Evolutionary conservation across 176 grass and related monocot genomes (phyloP).

Genomic region (Ampelocalamus luodianensis): DNA sequence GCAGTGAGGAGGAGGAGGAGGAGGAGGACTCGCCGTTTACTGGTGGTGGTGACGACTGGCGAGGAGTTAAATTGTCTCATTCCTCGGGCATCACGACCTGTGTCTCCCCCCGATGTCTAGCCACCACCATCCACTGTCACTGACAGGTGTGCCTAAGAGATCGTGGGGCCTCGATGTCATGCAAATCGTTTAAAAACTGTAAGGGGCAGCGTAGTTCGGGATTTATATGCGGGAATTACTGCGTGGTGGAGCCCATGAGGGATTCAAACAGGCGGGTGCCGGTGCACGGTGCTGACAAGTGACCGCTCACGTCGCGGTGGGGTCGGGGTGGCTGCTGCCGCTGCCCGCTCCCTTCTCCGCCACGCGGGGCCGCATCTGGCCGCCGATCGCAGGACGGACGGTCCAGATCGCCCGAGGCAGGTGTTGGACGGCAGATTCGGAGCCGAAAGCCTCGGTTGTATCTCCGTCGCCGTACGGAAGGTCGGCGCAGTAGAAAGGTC

Average conservation of each 20-base stretch:
- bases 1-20: neutral
- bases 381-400: neutral
- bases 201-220: neutral
- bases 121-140: accelerated
- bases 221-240: conserved; percentile 24
- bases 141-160: accelerated
- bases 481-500: conserved; percentile 50
- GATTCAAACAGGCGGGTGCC: conserved; percentile 54
- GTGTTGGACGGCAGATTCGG: conserved; percentile 49
- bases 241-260: conserved; percentile 10
- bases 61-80: conserved; percentile 57
- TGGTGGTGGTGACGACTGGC: conserved; percentile 31
- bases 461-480: conserved; percentile 49
- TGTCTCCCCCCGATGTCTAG: too few species aligned
- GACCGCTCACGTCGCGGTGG: conserved; percentile 49
- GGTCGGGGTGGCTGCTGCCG: conserved; percentile 6
- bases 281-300: conserved; percentile 39
- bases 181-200: accelerated
- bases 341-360: neutral
- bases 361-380: conserved; percentile 1
- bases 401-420: neutral
- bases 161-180: neutral
- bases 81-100: conserved; percentile 47
- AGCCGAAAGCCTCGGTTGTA: conserved; percentile 61
- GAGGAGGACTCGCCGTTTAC: conserved; percentile 57